phyloP scores from a whole-genome alignment of 306 rosid species.

The Fagus crenata region DNA sequence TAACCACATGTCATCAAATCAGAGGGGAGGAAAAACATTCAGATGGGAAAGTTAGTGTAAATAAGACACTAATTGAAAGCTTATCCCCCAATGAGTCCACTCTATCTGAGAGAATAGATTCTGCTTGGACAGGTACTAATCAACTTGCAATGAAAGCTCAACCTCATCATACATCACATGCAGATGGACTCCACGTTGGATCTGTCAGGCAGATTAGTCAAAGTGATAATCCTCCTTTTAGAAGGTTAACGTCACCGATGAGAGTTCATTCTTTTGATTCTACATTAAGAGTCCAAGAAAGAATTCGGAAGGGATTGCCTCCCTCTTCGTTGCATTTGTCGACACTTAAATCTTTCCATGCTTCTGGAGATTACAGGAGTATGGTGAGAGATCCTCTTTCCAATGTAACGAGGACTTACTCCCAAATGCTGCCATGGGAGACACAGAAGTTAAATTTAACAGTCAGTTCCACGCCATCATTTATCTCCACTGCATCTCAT shows the following conservation, averaged over 20 bases:
- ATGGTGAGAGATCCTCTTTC: constrained; percentile 87
- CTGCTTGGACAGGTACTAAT: constrained; percentile 90
- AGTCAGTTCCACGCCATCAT: constrained; percentile 58
- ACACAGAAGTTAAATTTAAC: constrained; percentile 58
- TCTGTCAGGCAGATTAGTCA: constrained; percentile 31
- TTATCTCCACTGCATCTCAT: constrained; percentile 60
- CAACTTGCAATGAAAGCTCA: constrained; percentile 45
- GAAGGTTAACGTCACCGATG: constrained; percentile 51
- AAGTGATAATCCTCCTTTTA: constrained; percentile 45
- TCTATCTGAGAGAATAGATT: constrained; percentile 93
- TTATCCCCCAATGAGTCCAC: constrained; percentile 50
- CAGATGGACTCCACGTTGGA: constrained; percentile 41
- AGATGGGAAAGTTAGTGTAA: constrained; percentile 41
- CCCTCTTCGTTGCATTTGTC: constrained; percentile 58
- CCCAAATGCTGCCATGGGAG: constrained; percentile 69
- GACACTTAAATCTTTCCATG: constrained; percentile 73
- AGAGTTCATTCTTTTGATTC: constrained; percentile 96
- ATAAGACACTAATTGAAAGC: constrained; percentile 33
- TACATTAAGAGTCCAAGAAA: constrained; percentile 62
- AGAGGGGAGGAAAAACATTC: constrained; percentile 48
- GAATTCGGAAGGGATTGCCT: constrained; percentile 54
- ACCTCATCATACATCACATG: constrained; percentile 26
- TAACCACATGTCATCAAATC: constrained; percentile 20
- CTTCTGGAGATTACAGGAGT: constrained; percentile 74
- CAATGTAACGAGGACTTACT: constrained; percentile 41